These are phyloP conservation scores for Sugiyamaella sp. DNA, from an alignment of 1,139 yeast genomes.

Conservation along the genomic window DNA sequence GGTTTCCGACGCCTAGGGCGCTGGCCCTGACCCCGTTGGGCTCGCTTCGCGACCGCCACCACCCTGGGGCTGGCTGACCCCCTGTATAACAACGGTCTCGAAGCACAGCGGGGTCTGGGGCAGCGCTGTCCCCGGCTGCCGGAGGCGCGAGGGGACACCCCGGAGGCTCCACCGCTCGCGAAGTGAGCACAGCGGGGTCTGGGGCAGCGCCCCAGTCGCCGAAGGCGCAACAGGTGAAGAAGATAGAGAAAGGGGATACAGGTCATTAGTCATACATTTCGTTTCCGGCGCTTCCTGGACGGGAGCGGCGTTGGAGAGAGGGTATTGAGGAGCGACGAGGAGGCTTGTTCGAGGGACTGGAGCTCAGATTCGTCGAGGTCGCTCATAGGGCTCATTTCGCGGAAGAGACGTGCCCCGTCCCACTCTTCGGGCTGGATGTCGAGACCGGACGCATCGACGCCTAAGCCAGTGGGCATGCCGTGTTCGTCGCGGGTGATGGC, in stretches of 20 bases:
- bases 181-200: slow-evolving; percentile 2
- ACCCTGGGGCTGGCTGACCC: too few relatives aligned
- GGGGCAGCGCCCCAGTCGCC: slow-evolving; percentile 1
- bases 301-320: neutral
- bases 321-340: neutral
- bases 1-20: too few relatives aligned
- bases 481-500: slow-evolving; percentile 9
- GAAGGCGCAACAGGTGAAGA: neutral
- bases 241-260: neutral
- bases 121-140: too few relatives aligned
- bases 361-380: slow-evolving; percentile 29
- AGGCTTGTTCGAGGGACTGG: slow-evolving; percentile 2
- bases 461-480: slow-evolving; percentile 20
- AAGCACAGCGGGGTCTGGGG: too few relatives aligned
- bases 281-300: slow-evolving; percentile 12
- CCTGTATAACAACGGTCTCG: too few relatives aligned
- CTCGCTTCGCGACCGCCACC: too few relatives aligned
- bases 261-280: slow-evolving; percentile 2
- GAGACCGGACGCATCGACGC: slow-evolving; percentile 26
- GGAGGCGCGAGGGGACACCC: neutral
- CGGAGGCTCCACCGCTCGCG: neutral
- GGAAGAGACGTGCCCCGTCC: slow-evolving; percentile 23
- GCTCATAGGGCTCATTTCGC: slow-evolving; percentile 30
- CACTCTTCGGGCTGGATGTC: slow-evolving; percentile 27
- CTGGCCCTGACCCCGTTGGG: neutral